phyloP scores from a whole-genome alignment of 2,329 filamentous ascomycete genomes.

The Chaetomiaceae sp. region DNA sequence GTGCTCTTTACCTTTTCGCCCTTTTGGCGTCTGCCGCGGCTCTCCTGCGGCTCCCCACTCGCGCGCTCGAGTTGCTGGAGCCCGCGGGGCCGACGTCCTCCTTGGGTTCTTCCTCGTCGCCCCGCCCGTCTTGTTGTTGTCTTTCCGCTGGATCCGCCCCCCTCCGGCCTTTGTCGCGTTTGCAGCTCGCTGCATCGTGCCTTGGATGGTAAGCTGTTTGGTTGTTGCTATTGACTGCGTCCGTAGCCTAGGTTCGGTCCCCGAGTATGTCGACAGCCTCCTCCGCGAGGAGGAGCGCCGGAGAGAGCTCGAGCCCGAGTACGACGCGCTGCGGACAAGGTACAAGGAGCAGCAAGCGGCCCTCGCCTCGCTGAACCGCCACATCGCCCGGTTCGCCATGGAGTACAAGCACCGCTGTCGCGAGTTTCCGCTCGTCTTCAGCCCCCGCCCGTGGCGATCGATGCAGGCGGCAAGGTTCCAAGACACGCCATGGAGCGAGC shows the following conservation, averaged over 20 bases:
- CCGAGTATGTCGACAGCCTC: background rate
- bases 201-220: background rate
- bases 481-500: background rate
- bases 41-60: background rate
- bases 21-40: background rate
- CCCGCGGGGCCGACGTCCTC: background rate
- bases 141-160: background rate
- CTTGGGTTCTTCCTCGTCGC: background rate
- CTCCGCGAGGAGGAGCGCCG: slow-evolving; percentile 6
- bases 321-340: background rate
- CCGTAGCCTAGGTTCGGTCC: slow-evolving; percentile 8
- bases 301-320: background rate
- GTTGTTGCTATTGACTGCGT: background rate
- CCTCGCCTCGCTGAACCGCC: background rate
- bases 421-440: background rate
- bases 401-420: background rate
- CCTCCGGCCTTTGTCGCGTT: background rate
- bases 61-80: background rate
- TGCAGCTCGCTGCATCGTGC: background rate
- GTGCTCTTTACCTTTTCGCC: background rate
- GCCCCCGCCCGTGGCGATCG: background rate
- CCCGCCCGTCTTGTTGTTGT: background rate
- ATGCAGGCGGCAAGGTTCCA: background rate
- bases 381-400: background rate
- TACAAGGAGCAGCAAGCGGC: background rate